These are phyloP conservation scores for Sonneratia alba DNA, from an alignment of 345 rosid genomes.

Conservation along the genomic window DNA sequence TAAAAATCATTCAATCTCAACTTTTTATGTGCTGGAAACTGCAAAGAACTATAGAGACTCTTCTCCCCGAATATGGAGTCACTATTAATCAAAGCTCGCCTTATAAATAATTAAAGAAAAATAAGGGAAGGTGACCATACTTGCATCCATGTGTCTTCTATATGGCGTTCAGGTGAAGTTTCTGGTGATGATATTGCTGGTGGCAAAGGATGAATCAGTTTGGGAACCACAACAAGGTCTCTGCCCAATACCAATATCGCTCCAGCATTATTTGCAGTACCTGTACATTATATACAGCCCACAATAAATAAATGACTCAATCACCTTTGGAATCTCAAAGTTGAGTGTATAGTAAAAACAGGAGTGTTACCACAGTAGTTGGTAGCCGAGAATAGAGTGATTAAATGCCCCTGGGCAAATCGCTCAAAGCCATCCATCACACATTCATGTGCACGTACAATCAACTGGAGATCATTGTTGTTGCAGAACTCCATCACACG, in stretches of 20 bases:
- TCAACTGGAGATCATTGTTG: conserved; percentile 95
- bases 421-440: conserved; percentile 99
- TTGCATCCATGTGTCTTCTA: conserved; percentile 99
- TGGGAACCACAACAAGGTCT: conserved; percentile 96
- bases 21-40: not conserved
- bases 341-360: not conserved
- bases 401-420: conserved; percentile 92
- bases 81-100: not conserved
- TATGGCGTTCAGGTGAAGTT: conserved; percentile 79
- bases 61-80: not conserved
- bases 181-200: conserved; percentile 93
- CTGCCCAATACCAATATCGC: conserved; percentile 97
- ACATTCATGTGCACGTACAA: conserved; percentile 97
- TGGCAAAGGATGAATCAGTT: conserved; percentile 93
- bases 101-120: not conserved
- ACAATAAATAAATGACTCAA: not conserved
- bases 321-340: not conserved
- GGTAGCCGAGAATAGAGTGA: conserved; percentile 95
- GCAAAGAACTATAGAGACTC: not conserved
- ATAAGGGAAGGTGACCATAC: conserved; percentile 20
- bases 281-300: conserved; percentile 21
- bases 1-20: not conserved
- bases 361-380: conserved; percentile 73
- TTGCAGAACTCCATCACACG: conserved; percentile 99
- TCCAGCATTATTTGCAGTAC: conserved; percentile 97